phyloP scores from a whole-genome alignment of 306 rosid genomes.

The Dryas alaskensis region DNA sequence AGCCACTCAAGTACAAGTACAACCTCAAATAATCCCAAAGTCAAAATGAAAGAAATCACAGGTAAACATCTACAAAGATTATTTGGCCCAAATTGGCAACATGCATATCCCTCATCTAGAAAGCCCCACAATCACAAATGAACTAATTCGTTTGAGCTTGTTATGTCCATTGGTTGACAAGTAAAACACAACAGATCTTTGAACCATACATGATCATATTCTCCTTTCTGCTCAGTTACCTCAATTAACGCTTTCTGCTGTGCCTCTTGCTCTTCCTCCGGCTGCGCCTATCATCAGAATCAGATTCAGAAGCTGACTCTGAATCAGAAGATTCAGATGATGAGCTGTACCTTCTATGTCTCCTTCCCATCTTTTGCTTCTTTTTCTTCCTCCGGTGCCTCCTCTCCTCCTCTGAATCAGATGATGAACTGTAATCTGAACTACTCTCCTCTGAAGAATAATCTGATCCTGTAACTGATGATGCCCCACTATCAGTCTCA shows the following conservation, averaged over 20 bases:
- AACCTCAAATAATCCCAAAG: background rate
- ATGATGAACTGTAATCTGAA: conserved; percentile 63
- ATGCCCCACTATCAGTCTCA: conserved; percentile 79
- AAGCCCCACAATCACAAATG: background rate
- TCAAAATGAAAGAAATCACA: background rate
- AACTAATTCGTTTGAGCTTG: background rate
- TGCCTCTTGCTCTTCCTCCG: conserved; percentile 65
- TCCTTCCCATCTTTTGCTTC: conserved; percentile 60
- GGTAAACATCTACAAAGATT: background rate
- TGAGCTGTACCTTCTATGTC: conserved; percentile 59
- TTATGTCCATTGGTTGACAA: background rate
- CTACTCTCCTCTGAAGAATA: conserved; percentile 70
- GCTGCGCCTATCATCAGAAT: conserved; percentile 65
- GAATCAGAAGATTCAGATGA: conserved; percentile 79
- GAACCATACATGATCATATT: conserved; percentile 2
- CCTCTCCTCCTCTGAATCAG: conserved; percentile 86
- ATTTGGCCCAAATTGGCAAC: background rate
- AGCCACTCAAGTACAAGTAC: background rate
- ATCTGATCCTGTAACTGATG: conserved; percentile 75
- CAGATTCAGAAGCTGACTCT: conserved; percentile 68
- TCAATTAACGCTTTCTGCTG: conserved; percentile 43
- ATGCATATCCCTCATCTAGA: background rate
- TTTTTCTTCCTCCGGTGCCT: conserved; percentile 61
- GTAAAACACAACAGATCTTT: background rate
- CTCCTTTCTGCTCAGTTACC: conserved; percentile 16